Conservation (phyloP, 1,284 basidiomycete genomes). For the Mycosarcoma maydis region DNA sequence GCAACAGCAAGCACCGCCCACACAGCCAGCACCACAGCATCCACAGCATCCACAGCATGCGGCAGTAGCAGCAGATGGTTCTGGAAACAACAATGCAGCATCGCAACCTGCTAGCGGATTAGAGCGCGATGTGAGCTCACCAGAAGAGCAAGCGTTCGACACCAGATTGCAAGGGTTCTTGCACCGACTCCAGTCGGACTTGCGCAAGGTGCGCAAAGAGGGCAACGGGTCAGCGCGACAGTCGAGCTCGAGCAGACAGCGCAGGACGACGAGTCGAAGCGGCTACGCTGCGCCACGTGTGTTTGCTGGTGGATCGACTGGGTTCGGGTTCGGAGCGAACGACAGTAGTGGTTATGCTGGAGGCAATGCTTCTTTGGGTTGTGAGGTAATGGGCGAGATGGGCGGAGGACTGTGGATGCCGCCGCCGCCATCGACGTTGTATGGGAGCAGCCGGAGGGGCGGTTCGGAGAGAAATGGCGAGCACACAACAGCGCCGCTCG, state of each 20-base stretch:
- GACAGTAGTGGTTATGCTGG: background rate
- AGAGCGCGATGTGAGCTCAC: background rate
- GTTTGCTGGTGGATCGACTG: background rate
- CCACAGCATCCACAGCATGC: background rate
- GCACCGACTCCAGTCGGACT: conserved; percentile 38
- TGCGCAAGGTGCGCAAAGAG: conserved; percentile 48
- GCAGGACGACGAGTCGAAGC: conserved; percentile 8
- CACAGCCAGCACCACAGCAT: background rate
- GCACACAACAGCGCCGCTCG: background rate
- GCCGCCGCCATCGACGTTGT: conserved; percentile 45
- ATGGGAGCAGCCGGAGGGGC: conserved; percentile 2
- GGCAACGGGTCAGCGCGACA: conserved; percentile 28
- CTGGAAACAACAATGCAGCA: background rate
- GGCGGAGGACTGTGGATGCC: conserved; percentile 39
- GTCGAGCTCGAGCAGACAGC: conserved; percentile 5
- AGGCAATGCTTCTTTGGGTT: too few species aligned
- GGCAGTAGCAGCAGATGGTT: background rate
- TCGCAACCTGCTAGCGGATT: background rate
- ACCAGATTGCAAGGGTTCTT: conserved; percentile 38
- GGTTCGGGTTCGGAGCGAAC: background rate
- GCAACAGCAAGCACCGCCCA: conserved; percentile 7
- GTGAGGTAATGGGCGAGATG: too few species aligned
- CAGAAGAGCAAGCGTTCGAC: conserved; percentile 22
- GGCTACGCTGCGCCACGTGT: conserved; percentile 19
- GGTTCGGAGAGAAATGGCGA: background rate